Evolutionary conservation across 305 asterid genomes (phyloP), one percentile per base, ranked within the genome.

Genomic region (Fraxinus greggii): DNA sequence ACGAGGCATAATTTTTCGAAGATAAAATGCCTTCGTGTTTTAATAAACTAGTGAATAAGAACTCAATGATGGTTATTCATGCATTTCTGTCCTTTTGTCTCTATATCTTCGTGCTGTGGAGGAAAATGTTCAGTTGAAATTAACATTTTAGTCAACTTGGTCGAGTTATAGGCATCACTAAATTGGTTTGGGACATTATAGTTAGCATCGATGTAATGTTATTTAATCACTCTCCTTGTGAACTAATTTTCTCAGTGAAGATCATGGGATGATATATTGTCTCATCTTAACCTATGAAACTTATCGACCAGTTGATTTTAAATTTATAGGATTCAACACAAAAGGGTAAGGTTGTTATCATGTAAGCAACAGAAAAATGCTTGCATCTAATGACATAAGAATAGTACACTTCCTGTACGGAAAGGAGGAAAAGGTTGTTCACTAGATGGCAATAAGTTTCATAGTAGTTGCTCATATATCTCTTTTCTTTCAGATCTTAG

Each of bases 401-500:
- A 38, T 38, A 38, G 0, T 8, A 38, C 45, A 38, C 45, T 38
- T 8, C 13, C 45, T 38, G 45, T 38, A 38, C 8, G 45, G 4
- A 15, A 56, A n/a, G 67, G 29, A 19, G 65, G 65, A 54, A 54
- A 54, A 54, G 19, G 65, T 6, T 2, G 23, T 54, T n/a, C 65
- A 54, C 13, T 2, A 54, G 65, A 54, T 17, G 24, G 21, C 65
- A 7, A 1, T 54, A 5, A 5, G 63, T 63, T 63, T 63, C 17
- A 5, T 65, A 8, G 3, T 23, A 65, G 79, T 26, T 83, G 54
- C 3, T 4, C 8, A 63, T 21, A 8, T 33, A 1, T 74, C 3
- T 79, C 29, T 76, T 63, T 3, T 3, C 24, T 83, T 81, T 35
- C 90, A 95, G 99, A 95, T 95, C 83, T 84, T 95, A 78, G 99